Percentiles rank a stretch among this genome's conserved stretches.
phyloP scores from a whole-genome alignment of 2,329 filamentous ascomycete species.

The Bimuria novae-zelandiae region DNA sequence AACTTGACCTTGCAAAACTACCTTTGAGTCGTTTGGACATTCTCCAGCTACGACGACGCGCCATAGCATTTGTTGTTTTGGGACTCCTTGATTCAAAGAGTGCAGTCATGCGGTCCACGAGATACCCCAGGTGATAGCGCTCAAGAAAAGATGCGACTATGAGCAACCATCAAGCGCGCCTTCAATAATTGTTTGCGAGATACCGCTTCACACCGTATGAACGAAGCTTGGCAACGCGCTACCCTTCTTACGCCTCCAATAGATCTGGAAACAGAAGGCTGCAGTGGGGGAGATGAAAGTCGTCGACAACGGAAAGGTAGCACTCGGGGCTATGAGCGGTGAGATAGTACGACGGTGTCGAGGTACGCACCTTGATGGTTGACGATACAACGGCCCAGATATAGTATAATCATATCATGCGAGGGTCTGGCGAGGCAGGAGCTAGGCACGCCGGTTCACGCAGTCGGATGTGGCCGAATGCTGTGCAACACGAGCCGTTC shows the following conservation, averaged over 20 bases:
- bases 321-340: constrained; percentile 26
- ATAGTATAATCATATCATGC: constrained; percentile 15
- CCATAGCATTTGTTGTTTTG: neutral
- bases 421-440: constrained; percentile 25
- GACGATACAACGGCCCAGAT: constrained; percentile 18
- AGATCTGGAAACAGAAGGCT: neutral
- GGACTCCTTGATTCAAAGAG: neutral
- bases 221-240: constrained; percentile 9
- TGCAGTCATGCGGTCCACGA: neutral
- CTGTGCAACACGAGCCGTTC: constrained; percentile 27
- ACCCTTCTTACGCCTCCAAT: constrained; percentile 14
- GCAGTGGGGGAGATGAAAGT: constrained; percentile 4
- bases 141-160: constrained; percentile 11
- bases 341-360: constrained; percentile 24
- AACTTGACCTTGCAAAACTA: neutral
- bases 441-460: constrained; percentile 18
- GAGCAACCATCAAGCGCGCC: constrained; percentile 5
- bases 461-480: constrained; percentile 27
- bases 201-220: neutral
- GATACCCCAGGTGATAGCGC: neutral
- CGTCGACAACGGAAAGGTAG: constrained; percentile 15
- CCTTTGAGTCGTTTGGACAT: neutral
- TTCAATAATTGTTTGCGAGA: constrained; percentile 7
- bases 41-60: neutral
- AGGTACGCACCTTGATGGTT: constrained; percentile 24